phyloP scores from a whole-genome alignment of 768 basidiomycete genomes.

The Boletus eberwhitei region DNA sequence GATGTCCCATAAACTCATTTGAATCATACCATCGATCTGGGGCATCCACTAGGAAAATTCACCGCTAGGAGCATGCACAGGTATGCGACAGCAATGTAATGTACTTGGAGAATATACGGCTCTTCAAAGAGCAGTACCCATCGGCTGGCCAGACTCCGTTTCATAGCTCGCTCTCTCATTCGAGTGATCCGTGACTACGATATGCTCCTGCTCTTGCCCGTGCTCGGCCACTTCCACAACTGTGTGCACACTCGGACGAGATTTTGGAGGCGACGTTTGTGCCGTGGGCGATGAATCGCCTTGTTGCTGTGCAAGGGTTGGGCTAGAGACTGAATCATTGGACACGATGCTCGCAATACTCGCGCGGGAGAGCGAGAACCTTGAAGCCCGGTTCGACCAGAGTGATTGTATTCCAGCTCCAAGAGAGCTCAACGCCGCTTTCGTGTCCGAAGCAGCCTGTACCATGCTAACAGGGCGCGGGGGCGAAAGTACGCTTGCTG shows the following conservation, averaged over 20 bases:
- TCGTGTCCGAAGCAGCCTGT: conserved; percentile 34
- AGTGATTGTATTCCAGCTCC: conserved; percentile 49
- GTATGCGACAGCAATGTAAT: background rate
- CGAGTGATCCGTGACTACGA: conserved; percentile 1
- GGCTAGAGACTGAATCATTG: conserved; percentile 20
- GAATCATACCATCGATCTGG: background rate
- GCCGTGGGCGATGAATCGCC: background rate
- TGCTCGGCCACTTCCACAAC: conserved; percentile 27
- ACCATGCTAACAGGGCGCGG: conserved; percentile 26
- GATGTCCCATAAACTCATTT: background rate
- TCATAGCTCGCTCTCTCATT: conserved; percentile 13
- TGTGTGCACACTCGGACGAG: conserved; percentile 21
- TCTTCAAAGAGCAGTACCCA: conserved; percentile 32
- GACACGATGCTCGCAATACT: conserved; percentile 25
- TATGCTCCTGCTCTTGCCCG: conserved; percentile 14
- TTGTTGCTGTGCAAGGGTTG: conserved; percentile 5
- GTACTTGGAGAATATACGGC: background rate
- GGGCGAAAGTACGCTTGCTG: conserved; percentile 6
- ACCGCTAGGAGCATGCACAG: background rate
- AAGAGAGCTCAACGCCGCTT: conserved; percentile 37
- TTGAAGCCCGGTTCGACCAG: conserved; percentile 38
- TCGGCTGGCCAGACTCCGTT: conserved; percentile 12
- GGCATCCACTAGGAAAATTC: background rate
- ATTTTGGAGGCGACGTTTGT: conserved; percentile 12
- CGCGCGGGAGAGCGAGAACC: conserved; percentile 36